Conservation (phyloP, 805 yeast species). For the Suhomyces vadensis region DNA sequence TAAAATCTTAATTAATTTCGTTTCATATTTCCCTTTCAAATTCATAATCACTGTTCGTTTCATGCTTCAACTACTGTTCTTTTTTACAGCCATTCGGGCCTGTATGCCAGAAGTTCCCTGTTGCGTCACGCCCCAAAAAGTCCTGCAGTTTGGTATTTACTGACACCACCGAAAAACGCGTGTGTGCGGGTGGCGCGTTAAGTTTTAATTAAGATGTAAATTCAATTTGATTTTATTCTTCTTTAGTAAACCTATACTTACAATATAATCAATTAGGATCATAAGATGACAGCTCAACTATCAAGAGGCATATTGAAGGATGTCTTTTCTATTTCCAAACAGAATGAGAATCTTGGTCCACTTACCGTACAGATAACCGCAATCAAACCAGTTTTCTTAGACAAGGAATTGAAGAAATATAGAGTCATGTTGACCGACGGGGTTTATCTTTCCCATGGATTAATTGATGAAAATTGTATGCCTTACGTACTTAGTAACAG, state of each 20-base stretch:
- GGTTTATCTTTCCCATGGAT: conserved; percentile 35
- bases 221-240: background rate
- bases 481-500: conserved; percentile 43
- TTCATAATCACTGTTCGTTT: background rate
- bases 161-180: conserved; percentile 5
- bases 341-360: conserved; percentile 21
- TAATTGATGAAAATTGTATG: conserved; percentile 43
- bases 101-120: too few species aligned
- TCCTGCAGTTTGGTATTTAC: too few species aligned
- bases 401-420: conserved; percentile 20
- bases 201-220: background rate
- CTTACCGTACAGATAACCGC: conserved; percentile 37
- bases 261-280: background rate
- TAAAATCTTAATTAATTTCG: too few species aligned
- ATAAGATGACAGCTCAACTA: conserved; percentile 10
- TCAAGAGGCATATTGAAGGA: conserved; percentile 17
- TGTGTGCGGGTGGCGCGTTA: conserved; percentile 9
- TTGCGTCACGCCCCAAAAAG: too few species aligned
- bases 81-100: background rate
- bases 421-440: conserved; percentile 44
- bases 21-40: background rate
- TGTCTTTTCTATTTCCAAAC: conserved; percentile 19
- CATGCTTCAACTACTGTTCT: background rate
- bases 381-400: conserved; percentile 38
- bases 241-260: background rate